Evolutionary conservation across 1,139 yeast species (phyloP), one percentile per base, ranked within the genome.

Genomic region (Candida pseudoviswanathii): DNA sequence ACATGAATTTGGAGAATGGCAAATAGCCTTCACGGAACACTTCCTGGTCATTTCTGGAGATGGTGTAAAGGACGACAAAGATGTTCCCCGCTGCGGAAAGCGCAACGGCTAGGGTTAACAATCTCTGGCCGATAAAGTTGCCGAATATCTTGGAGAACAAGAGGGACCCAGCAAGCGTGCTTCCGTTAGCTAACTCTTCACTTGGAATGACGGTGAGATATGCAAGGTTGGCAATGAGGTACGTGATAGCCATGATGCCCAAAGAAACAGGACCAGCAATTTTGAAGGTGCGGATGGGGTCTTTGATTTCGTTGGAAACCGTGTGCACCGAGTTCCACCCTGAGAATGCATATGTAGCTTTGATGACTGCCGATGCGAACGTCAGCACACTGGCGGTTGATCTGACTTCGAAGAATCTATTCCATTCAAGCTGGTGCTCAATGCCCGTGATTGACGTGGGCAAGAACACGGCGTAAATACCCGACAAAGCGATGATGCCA

Each of bases 311-410:
- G 46, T 81, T 80, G 1, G 85, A 73, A n/a, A 82, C 85, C 0
- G 84, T 75, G 58, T 84, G 88, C 4, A 83, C 85, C 21, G 81
- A 68, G 55, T 77, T 82, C 89, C 89, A 84, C 2, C 89, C 89
- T 2, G 81, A 73, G 52, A 78, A 82, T 5, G 86, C 81, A 65
- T 81, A 84, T 49, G 81, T 73, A 2, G 86, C 84, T 58, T 80
- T 81, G 21, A 83, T 73, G 26, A 83, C 74, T 0, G 86, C 86
- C 49, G 81, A 68, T 0, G 86, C 78, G 51, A 82, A 68, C 1
- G 80, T 71, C 0, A 86, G 70, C 1, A 74, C 49, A 2, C 77
- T 63, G 0, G 78, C 71, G 0, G 63, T 50, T 2, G 70, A 59
- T 49, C 57, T 66, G 0, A 60, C 52, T 1, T 58, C 57, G 44